Percentiles rank a stretch among this genome's conserved stretches.
Conservation (phyloP, 140 eudicot genomes). For the Stevia rebaudiana region DNA sequence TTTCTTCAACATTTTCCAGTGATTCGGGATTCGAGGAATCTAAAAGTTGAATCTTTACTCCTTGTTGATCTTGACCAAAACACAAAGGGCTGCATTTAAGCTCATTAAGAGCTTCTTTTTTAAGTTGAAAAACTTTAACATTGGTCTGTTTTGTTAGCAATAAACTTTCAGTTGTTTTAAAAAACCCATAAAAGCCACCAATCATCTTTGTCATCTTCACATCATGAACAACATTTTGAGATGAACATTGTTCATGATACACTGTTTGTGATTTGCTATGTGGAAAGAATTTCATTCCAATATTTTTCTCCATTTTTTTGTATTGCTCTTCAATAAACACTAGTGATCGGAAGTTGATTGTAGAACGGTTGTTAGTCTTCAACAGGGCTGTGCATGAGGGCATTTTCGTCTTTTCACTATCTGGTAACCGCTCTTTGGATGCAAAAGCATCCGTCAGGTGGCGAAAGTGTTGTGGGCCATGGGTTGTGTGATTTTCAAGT, state of each 20-base stretch:
- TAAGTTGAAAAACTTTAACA: constrained; percentile 33
- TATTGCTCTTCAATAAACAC: constrained; percentile 33
- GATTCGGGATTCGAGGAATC: constrained; percentile 52
- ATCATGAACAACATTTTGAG: constrained; percentile 37
- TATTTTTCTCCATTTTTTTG: constrained; percentile 34
- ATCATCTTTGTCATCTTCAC: constrained; percentile 43
- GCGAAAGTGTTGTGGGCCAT: constrained; percentile 20
- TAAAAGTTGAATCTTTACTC: constrained; percentile 49
- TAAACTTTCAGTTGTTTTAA: constrained; percentile 57
- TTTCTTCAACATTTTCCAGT: constrained; percentile 32
- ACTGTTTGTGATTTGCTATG: constrained; percentile 9
- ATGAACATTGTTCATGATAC: constrained; percentile 16
- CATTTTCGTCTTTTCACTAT: constrained; percentile 18
- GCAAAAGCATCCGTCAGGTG: constrained; percentile 15
- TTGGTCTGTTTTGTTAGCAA: constrained; percentile 53
- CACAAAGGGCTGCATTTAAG: constrained; percentile 22
- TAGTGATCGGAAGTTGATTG: constrained; percentile 31
- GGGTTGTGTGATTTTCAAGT: constrained; percentile 22
- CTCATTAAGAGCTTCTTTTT: constrained; percentile 28
- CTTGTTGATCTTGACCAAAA: constrained; percentile 35
- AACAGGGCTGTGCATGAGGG: constrained; percentile 14
- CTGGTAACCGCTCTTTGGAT: constrained; percentile 23
- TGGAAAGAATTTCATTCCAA: constrained; percentile 31
- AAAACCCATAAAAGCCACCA: constrained; percentile 45
- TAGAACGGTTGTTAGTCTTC: constrained; percentile 29